Evolutionary conservation across 148 eudicot genomes (phyloP), one percentile per base, ranked within the genome.

Genomic region (Diospyros lotus): DNA sequence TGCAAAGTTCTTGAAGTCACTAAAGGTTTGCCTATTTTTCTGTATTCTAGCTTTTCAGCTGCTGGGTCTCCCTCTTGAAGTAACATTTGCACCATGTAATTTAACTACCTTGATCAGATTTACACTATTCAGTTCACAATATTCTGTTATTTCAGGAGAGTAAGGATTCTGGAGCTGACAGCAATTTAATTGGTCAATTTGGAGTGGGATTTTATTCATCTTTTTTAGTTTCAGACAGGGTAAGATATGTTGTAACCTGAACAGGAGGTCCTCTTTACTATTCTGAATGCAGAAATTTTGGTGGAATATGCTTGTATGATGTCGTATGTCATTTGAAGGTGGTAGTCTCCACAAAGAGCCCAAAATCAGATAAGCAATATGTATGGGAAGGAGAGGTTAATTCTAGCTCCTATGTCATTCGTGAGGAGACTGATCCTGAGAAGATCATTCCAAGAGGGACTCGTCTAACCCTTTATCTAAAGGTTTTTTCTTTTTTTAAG

Each of bases 321-420:
- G 38, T 40, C 8, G 46, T 68, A 67, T 77, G 55, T 54, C 18
- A 55, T 58, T 72, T 64, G 44, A 58, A 95, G 99, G 99, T 92
- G 59, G 85, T 87, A 71, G 97, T 92, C 71, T 90, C 96, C 13
- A 90, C 99, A 28, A 95, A 88, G 80, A 92, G 97, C 75, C 91
- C 99, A 15, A 90, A 90, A 80, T 95, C 97, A 68, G 97, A 92
- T 79, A 90, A 89, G 80, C 99, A 95, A 65, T 93, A 89, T 81
- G 91, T 95, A 40, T 95, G 99, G 98, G 97, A 92, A 86, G 97
- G 99, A 75, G 99, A 95, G 85, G 96, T 87, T 70, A 89, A 95
- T 81, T 85, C 96, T 55, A 92, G 96, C 69, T 82, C 99, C 43
- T 95, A 89, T 72, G 90, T 90, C 59, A 85, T 95, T 61, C 86